Evolutionary conservation across 441 rosid species (phyloP).

Genomic region (Viola pubescens): DNA sequence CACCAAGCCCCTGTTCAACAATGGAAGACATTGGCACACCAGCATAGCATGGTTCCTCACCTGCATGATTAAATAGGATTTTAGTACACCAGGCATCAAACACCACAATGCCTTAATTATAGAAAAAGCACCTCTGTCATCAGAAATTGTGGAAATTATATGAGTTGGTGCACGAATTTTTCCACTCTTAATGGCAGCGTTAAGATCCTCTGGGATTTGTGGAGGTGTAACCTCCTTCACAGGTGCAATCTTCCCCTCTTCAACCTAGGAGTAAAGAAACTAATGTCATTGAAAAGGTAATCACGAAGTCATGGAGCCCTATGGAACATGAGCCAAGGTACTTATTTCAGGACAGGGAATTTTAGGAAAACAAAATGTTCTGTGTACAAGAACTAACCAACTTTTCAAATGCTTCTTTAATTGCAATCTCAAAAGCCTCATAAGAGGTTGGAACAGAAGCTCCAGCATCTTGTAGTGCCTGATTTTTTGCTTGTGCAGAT

Average conservation of each 20-base stretch:
- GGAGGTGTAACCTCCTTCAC: slow-evolving; percentile 78
- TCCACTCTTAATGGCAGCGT: slow-evolving; percentile 81
- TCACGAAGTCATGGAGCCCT: neutral
- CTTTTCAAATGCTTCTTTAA: slow-evolving; percentile 81
- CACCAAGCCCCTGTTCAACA: slow-evolving; percentile 79
- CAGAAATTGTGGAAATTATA: slow-evolving; percentile 89
- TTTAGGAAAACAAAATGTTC: neutral
- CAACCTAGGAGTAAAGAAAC: slow-evolving; percentile 36
- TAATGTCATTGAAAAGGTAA: slow-evolving; percentile 10
- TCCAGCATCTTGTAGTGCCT: slow-evolving; percentile 78
- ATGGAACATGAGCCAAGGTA: neutral
- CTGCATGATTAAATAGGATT: slow-evolving; percentile 28
- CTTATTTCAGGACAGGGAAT: neutral
- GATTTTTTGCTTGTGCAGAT: slow-evolving; percentile 97
- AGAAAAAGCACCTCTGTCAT: slow-evolving; percentile 67
- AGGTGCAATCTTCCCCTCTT: slow-evolving; percentile 59
- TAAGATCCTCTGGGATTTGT: slow-evolving; percentile 93
- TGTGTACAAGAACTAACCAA: slow-evolving; percentile 43
- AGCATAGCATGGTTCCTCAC: slow-evolving; percentile 95
- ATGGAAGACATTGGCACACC: slow-evolving; percentile 98
- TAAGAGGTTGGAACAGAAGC: slow-evolving; percentile 91
- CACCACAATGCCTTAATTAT: neutral
- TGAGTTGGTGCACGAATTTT: slow-evolving; percentile 97
- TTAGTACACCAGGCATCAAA: slow-evolving; percentile 5
- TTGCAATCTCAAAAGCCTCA: slow-evolving; percentile 66